Base-by-base conservation (phyloP, 2,329 filamentous ascomycete genomes). In the Nemania sp. region DNA sequence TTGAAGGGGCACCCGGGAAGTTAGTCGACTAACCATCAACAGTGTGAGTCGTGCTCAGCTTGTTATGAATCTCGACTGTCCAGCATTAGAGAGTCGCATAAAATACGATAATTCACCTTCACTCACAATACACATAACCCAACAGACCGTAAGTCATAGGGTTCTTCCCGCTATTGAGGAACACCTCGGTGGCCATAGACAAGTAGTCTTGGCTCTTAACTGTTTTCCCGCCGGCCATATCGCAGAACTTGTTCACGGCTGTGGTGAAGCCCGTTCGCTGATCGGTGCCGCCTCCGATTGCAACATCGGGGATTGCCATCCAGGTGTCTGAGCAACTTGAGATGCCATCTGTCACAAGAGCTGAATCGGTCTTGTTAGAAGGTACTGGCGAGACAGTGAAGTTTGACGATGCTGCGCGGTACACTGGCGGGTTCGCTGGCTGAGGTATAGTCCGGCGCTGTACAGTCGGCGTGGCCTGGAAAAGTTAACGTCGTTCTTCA, bases 61-160 rank as follows among this genome's bases (percentile, higher is more conserved):
- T 77, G 59, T 77, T 77, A 66, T 76, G 76, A 7, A 77, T 72
- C 66, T 77, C 75, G 38, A 76, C 76, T 77, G 56, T 26, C 41
- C n/a, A 20, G 57, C 3, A 11, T 56, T 35, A 59, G 47, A 8
- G 41, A 41, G 15, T 22, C 41, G 13, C 3, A 15, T 5, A 22
- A n/a, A n/a, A 27, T 22, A 7, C 13, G n/a, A 27, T 54, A 24
- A 20, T 0, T 3, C 11, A 18, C 20, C 18, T 24, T 41, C 18
- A 58, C 73, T 66, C 66, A 77, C 76, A 77, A 49, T 76, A 77
- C 10, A 76, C 74, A 53, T 72, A 77, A n/a, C 76, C 76, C 11
- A 77, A 45, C 22, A 77, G 55, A 13, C 76, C 76, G 41, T 77
- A 75, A 3, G 47, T 62, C 54, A 70, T 45, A 3, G 75, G 73